A percentile compares a stretch with the other conserved stretches of the same genome.
phyloP scores from a whole-genome alignment of 75 land plant genomes.

The Larix kaempferi region DNA sequence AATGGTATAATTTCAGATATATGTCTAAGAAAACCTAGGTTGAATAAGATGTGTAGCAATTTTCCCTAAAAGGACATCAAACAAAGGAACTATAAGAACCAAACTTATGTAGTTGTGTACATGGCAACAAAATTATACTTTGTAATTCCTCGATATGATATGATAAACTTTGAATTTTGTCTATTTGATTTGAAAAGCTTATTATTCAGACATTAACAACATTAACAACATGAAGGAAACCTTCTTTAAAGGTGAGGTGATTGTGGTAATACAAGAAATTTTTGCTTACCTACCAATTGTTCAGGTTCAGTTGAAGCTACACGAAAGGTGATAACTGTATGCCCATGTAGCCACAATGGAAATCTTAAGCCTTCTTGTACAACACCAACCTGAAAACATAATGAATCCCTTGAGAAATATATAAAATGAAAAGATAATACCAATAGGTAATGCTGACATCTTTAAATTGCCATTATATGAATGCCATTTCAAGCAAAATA shows the following conservation, averaged over 20 bases:
- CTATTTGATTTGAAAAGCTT: neutral
- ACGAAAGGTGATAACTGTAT: constrained; percentile 52
- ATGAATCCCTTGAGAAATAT: neutral
- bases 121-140: neutral
- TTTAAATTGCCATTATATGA: neutral
- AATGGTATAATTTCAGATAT: neutral
- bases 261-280: neutral
- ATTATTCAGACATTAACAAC: neutral
- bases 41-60: neutral
- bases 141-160: neutral
- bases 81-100: neutral
- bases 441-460: neutral
- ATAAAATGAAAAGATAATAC: neutral
- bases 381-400: constrained; percentile 72
- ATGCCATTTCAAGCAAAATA: neutral
- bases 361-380: constrained; percentile 81
- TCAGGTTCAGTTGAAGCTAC: constrained; percentile 74
- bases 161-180: neutral
- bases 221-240: neutral
- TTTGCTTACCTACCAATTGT: constrained; percentile 60
- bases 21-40: neutral
- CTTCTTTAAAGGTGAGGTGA: neutral
- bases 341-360: constrained; percentile 91
- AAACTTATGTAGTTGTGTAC: neutral
- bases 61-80: neutral